phyloP scores from a whole-genome alignment of 1,284 basidiomycete species.

The Meripilus lineatus region DNA sequence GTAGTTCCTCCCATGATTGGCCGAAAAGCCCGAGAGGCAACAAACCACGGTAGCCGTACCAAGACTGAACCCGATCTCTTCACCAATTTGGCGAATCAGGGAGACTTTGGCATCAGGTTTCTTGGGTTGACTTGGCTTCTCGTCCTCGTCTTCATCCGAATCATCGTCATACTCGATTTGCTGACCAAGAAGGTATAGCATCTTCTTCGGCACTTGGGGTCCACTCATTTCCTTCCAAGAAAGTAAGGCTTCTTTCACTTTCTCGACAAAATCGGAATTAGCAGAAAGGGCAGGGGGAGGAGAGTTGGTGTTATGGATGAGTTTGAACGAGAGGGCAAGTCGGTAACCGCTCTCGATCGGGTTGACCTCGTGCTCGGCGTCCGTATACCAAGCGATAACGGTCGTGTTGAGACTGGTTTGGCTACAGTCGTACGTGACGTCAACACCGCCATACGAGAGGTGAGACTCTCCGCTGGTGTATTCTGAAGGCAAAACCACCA shows the following conservation, averaged over 20 bases:
- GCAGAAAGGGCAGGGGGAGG: constrained; percentile 12
- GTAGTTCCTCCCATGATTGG: too few species aligned
- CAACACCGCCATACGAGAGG: constrained; percentile 30
- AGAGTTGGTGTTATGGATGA: constrained; percentile 20
- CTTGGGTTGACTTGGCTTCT: too few species aligned
- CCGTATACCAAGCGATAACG: constrained; percentile 45
- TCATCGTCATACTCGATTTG: too few species aligned
- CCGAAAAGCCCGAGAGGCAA: too few species aligned
- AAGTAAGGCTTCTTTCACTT: constrained; percentile 9
- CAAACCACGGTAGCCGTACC: too few species aligned
- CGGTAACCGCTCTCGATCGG: constrained; percentile 40
- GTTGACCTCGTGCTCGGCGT: constrained; percentile 41
- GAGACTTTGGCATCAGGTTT: too few species aligned
- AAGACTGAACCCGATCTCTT: too few species aligned
- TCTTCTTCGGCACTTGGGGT: constrained; percentile 3
- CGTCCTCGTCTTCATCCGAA: too few species aligned
- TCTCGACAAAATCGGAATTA: constrained; percentile 1
- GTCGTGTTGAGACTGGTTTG: constrained; percentile 26
- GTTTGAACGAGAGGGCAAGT: constrained; percentile 42
- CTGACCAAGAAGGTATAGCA: constrained; percentile 5
- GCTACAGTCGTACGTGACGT: constrained; percentile 29
- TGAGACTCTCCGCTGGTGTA: constrained; percentile 39
- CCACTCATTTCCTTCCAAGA: constrained; percentile 12
- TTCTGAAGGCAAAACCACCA: constrained; percentile 39
- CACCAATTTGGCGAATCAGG: too few species aligned